Evolutionary conservation across 2,329 filamentous ascomycete genomes (phyloP).

Genomic region (Dissoconium aciculare): DNA sequence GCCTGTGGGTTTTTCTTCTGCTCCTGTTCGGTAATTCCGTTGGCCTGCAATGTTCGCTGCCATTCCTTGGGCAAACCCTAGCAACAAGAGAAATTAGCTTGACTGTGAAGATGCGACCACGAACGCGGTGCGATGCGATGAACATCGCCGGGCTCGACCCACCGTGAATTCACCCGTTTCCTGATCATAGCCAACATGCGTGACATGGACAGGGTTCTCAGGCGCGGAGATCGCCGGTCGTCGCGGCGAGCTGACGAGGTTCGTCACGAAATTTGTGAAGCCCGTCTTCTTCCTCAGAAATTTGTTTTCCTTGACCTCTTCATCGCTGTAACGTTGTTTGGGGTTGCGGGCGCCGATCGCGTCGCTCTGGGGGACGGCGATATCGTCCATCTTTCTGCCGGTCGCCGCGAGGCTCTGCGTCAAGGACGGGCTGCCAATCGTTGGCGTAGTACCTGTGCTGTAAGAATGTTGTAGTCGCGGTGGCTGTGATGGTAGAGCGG

Average conservation of each 20-base stretch:
- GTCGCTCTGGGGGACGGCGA: constrained; percentile 28
- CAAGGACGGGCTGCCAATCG: constrained; percentile 21
- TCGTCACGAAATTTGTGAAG: constrained; percentile 77
- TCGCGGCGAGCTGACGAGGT: constrained; percentile 67
- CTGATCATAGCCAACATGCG: constrained; percentile 94
- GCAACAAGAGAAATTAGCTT: too few species aligned
- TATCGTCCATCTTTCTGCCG: constrained; percentile 36
- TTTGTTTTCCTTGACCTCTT: constrained; percentile 51
- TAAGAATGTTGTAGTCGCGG: constrained; percentile 6
- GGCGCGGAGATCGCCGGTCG: constrained; percentile 93
- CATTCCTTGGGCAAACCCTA: constrained; percentile 89
- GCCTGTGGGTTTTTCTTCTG: constrained; percentile 91
- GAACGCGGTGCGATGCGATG: not conserved
- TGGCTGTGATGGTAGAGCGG: constrained; percentile 5
- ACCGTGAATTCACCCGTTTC: constrained; percentile 92
- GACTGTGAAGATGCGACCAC: too few species aligned
- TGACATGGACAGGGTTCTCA: constrained; percentile 94
- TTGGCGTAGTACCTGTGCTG: constrained; percentile 6
- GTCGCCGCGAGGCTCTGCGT: constrained; percentile 30
- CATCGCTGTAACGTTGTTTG: constrained; percentile 63
- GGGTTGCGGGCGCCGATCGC: constrained; percentile 38
- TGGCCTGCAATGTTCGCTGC: constrained; percentile 90
- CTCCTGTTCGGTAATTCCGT: constrained; percentile 90
- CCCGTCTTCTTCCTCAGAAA: constrained; percentile 65
- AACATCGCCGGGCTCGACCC: constrained; percentile 32